Base-by-base conservation (phyloP, 1,139 yeast species). In the Debaryomyces udenii region DNA sequence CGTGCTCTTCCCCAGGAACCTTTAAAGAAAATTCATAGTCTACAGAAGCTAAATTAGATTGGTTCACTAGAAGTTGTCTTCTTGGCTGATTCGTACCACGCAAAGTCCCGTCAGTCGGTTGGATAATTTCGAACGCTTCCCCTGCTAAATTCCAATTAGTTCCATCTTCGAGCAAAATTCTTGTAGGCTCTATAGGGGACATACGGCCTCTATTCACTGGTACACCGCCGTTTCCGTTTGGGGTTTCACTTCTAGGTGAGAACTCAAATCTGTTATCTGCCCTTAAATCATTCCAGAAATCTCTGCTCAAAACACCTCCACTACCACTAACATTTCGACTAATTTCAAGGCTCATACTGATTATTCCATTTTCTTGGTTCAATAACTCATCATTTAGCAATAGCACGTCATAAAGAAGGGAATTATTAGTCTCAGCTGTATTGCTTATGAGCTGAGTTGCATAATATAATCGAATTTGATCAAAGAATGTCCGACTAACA, bases 401-500 rank as follows among this genome's bases (percentile, higher is more conserved):
- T 27, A 61, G 43, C 1, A 49, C 44, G 2, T 51, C 48, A 35
- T 47, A 49, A 5, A 57, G 30, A 1, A 47, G 23, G 9, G 9
- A 26, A 17, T 50, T 49, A 32, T 50, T 45, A 9, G 15, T 20
- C 3, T 34, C 40, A 2, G 32, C 36, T n/a, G 40, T 35, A 20
- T 47, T 50, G 4, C 26, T 32, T 17, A 56, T 37, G 17, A 42
- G 39, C 3, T 39, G 40, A 9, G 43, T 45, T 7, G 51, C 43
- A 40, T 50, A 54, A 9, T 38, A 43, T 26, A 65, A 42, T 35
- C 47, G 51, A 14, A 65, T 43, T 41, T 65, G 68, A 27, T 64
- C 68, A 36, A 53, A 53, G 37, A 61, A 63, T 1, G 69, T 64
- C 41, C 69, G 49, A 23, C 57, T 48, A 0, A 62, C 68, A 16